Evolutionary conservation across 2,329 filamentous ascomycete genomes (phyloP).

Genomic region (Paecilomyces niveus): DNA sequence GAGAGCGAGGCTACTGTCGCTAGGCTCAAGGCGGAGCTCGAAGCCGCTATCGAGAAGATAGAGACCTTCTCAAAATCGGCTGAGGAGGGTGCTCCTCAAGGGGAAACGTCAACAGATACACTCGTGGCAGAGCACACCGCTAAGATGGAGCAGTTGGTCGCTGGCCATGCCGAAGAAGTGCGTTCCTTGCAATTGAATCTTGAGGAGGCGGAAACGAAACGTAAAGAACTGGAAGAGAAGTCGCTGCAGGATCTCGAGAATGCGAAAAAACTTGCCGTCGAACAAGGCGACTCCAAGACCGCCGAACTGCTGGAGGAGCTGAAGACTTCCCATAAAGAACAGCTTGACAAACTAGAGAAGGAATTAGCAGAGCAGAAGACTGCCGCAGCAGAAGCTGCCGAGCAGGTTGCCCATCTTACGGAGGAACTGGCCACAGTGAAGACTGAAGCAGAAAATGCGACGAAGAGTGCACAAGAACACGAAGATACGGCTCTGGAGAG

Average conservation of each 20-base stretch:
- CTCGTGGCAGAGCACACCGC: conserved; percentile 24
- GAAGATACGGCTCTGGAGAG: conserved; percentile 24
- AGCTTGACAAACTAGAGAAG: conserved; percentile 28
- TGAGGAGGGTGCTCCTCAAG: conserved; percentile 15
- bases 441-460: conserved; percentile 19
- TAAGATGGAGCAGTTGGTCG: conserved; percentile 25
- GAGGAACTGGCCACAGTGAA: conserved; percentile 25
- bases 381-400: conserved; percentile 18
- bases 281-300: conserved; percentile 28
- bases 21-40: conserved; percentile 25
- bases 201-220: conserved; percentile 28
- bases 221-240: conserved; percentile 30
- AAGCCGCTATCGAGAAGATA: conserved; percentile 28
- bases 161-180: conserved; percentile 25
- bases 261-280: conserved; percentile 27
- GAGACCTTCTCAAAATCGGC: conserved; percentile 20
- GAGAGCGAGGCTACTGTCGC: conserved; percentile 29
- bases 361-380: conserved; percentile 28
- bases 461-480: conserved; percentile 18
- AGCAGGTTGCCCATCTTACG: conserved; percentile 23
- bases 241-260: conserved; percentile 32
- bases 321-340: conserved; percentile 27
- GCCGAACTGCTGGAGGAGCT: conserved; percentile 29
- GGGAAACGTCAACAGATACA: conserved; percentile 15
- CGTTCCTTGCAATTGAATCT: conserved; percentile 24